phyloP scores from a whole-genome alignment of 139 green algal genomes.

The Chlamydomonas sp. region DNA sequence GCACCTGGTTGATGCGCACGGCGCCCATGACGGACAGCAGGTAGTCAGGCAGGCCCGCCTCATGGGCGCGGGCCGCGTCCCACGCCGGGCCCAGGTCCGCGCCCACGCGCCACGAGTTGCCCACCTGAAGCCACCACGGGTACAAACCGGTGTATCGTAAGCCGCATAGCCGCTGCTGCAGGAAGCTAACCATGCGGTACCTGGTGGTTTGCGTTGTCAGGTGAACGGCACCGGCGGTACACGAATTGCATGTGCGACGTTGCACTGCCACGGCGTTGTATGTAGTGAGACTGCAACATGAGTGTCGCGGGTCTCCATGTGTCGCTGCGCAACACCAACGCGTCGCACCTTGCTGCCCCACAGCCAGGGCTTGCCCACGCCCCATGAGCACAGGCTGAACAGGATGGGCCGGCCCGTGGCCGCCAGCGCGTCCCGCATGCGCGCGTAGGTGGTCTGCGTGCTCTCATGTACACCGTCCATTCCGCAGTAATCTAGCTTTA shows the following conservation, averaged over 20 bases:
- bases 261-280: too few relatives aligned
- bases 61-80: conserved; percentile 41
- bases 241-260: too few relatives aligned
- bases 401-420: conserved; percentile 73
- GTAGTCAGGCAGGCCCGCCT: conserved; percentile 50
- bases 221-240: too few relatives aligned
- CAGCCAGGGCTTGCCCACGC: conserved; percentile 68
- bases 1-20: conserved; percentile 19
- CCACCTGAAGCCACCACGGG: conserved; percentile 34
- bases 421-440: conserved; percentile 79
- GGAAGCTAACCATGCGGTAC: neutral
- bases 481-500: conserved; percentile 82
- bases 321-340: too few relatives aligned
- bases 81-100: conserved; percentile 61
- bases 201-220: too few relatives aligned
- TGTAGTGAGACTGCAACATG: too few relatives aligned
- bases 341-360: conserved; percentile 65
- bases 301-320: neutral
- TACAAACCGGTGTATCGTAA: too few relatives aligned
- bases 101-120: conserved; percentile 52
- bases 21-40: conserved; percentile 40
- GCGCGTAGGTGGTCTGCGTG: conserved; percentile 51
- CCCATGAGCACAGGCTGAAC: conserved; percentile 82
- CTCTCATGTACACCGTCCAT: conserved; percentile 45
- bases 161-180: neutral